Percentiles rank a stretch among this genome's conserved stretches.
phyloP scores from a whole-genome alignment of 169 alveolate genomes.

The Theileria parva region DNA sequence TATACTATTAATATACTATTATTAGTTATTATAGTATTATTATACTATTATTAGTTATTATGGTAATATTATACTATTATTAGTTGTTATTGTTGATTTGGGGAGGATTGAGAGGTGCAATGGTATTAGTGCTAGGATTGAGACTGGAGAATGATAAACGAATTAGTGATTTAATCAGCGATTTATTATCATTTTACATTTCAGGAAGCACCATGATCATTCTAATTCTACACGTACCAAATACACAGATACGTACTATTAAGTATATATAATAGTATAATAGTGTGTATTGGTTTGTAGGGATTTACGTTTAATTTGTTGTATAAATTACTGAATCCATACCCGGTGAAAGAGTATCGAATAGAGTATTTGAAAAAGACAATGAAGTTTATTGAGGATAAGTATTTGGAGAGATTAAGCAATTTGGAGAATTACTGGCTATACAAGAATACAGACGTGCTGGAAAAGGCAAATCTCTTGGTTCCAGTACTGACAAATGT shows the following conservation, averaged over 20 bases:
- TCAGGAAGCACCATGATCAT: constrained; percentile 89
- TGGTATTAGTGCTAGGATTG: constrained; percentile 87
- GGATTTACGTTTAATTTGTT: constrained; percentile 88
- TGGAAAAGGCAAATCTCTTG: constrained; percentile 67
- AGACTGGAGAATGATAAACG: constrained; percentile 84
- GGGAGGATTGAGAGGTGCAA: constrained; percentile 93
- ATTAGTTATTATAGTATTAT: not conserved
- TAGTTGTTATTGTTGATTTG: constrained; percentile 78
- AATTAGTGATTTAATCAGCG: constrained; percentile 73
- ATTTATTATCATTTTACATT: constrained; percentile 84
- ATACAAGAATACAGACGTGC: constrained; percentile 78
- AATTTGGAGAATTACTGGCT: constrained; percentile 80
- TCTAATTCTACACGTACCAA: constrained; percentile 6
- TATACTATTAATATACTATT: no score
- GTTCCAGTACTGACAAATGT: constrained; percentile 78
- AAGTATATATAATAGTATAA: constrained; percentile 7
- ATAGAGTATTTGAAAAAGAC: constrained; percentile 83
- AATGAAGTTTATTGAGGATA: constrained; percentile 81
- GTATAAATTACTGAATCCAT: constrained; percentile 79
- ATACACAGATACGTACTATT: constrained; percentile 3
- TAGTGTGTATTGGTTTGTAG: constrained; percentile 67
- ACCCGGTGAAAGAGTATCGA: constrained; percentile 85
- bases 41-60: not conserved
- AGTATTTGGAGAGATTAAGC: constrained; percentile 70
- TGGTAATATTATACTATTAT: not conserved